A percentile compares a stretch with the other conserved stretches of the same genome.
These are phyloP conservation scores for Cucurbita ficifolia DNA, from an alignment of 306 rosid genomes.

Conservation along the genomic window DNA sequence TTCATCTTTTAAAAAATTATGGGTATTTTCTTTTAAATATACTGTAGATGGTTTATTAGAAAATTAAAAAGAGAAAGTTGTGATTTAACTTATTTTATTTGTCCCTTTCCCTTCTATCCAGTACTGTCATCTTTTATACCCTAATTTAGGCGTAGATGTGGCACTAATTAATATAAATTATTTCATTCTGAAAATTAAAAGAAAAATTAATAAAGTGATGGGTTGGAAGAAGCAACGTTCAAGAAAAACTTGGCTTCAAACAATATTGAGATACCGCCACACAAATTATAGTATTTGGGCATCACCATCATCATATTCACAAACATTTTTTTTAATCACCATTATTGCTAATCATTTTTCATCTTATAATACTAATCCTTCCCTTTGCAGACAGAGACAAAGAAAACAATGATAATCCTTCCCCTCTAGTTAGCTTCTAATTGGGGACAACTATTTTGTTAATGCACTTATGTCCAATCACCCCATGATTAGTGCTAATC, in stretches of 20 bases:
- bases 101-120: neutral
- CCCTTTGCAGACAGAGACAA: neutral
- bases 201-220: neutral
- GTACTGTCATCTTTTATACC: too few species aligned
- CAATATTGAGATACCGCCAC: conserved; percentile 27
- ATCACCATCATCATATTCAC: conserved; percentile 5
- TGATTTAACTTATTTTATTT: too few species aligned
- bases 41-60: too few species aligned
- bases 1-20: neutral
- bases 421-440: neutral
- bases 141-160: too few species aligned
- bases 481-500: neutral
- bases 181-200: too few species aligned
- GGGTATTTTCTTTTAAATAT: too few species aligned
- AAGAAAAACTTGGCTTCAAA: neutral
- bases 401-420: neutral
- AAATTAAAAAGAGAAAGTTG: too few species aligned
- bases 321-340: neutral
- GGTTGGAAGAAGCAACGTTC: neutral
- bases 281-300: conserved; percentile 25
- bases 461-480: neutral
- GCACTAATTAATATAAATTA: too few species aligned
- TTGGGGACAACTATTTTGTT: neutral
- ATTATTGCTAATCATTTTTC: conserved; percentile 27
- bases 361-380: neutral